These are phyloP conservation scores for Pyricularia sp. DNA, from an alignment of 2,329 filamentous ascomycete species.

Conservation along the genomic window DNA sequence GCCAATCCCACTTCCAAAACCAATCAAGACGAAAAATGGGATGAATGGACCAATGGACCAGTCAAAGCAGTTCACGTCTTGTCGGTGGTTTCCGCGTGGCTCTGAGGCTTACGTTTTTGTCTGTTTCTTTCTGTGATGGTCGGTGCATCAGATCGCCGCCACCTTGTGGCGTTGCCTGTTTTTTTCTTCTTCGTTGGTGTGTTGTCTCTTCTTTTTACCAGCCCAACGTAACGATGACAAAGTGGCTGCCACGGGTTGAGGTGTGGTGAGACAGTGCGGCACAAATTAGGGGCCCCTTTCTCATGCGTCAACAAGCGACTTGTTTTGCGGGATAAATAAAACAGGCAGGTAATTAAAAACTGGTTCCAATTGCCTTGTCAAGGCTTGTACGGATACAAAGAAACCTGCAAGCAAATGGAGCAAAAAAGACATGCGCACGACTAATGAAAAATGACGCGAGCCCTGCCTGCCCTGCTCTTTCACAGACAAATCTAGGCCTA, in stretches of 20 bases:
- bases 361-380: no score
- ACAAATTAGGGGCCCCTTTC: not conserved
- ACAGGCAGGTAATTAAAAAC: not conserved
- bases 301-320: not conserved
- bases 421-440: no score
- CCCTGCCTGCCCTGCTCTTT: no score
- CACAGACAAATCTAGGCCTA: no score
- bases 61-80: no score
- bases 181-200: no score
- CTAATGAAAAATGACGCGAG: no score
- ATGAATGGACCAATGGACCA: not conserved
- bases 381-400: not conserved
- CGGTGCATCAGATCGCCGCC: not conserved
- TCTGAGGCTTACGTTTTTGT: no score
- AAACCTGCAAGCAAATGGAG: not conserved
- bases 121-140: no score
- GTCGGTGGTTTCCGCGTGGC: no score
- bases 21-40: not conserved
- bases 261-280: not conserved
- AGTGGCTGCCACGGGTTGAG: not conserved
- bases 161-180: not conserved
- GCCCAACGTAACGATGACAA: not conserved
- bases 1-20: no score
- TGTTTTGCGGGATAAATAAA: not conserved
- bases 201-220: not conserved